Base-by-base conservation (phyloP, 2,329 filamentous ascomycete species). In the Penicillium carneum region DNA sequence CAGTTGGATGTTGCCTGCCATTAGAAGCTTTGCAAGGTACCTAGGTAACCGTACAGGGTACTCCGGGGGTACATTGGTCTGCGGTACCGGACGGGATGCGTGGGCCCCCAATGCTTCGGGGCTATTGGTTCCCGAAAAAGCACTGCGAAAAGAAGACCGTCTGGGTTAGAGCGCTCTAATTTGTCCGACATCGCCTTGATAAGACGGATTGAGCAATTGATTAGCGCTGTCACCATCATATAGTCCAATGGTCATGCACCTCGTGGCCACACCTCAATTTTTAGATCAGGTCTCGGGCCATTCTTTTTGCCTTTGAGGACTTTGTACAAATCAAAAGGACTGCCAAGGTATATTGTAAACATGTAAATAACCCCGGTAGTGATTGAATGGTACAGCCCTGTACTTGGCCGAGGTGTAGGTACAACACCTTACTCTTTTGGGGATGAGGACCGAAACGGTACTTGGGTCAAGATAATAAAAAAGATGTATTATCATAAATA, bases 141-240 rank as follows among this genome's bases (percentile, higher is more conserved):
- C 33, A 39, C 47, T 11, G 16, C 33, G 23, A 29, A 38, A 47
- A 33, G n/a, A 11, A 31, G 9, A 39, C 9, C 8, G 12, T 31
- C 42, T 48, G 26, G 34, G n/a, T 18, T 26, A 31, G 34, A 31
- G 43, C 16, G 16, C 47, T 52, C 49, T 54, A 42, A 65, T 64
- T 63, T 54, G 57, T 61, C 51, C 50, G 39, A 33, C 18, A 29
- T 34, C 18, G 23, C 54, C 33, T 55, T 62, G 66, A 69, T 69
- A 66, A 70, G 65, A 66, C 60, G 33, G 57, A 63, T 62, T 64
- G 66, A 66, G 62, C 46, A 59, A 63, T 50, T 68, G 66, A 67
- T 70, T 65, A 57, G 57, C 68, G 65, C 66, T 69, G 66, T 68
- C 68, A 69, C 61, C 62, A 62, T 65, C 60, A 48, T 39, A 63